A percentile compares a stretch with the other conserved stretches of the same genome.
Conservation (phyloP, 768 basidiomycete genomes). For the Xanthoconium purpureum region DNA sequence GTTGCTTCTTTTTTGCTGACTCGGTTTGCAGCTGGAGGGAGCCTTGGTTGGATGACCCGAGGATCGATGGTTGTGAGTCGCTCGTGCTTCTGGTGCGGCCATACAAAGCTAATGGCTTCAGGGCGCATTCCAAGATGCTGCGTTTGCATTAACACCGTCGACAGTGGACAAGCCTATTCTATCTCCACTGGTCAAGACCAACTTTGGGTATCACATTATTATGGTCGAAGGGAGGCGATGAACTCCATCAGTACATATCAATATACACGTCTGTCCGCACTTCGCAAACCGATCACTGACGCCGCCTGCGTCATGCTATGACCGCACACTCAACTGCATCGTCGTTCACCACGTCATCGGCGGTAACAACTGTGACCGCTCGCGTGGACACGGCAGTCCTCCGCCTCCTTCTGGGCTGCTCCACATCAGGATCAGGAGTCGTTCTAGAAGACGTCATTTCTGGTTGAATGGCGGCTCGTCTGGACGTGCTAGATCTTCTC, state of each 20-base stretch:
- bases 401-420: conserved; percentile 44
- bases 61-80: conserved; percentile 76
- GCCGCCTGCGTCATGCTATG: conserved; percentile 13
- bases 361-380: conserved; percentile 27
- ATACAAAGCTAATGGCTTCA: conserved; percentile 23
- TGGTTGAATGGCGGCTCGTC: conserved; percentile 42
- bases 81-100: background rate
- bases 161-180: conserved; percentile 73
- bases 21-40: conserved; percentile 63
- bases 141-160: conserved; percentile 76
- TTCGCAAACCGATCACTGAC: background rate
- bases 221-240: conserved; percentile 84
- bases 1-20: conserved; percentile 1
- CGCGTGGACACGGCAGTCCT: conserved; percentile 33
- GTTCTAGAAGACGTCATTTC: conserved; percentile 44
- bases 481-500: conserved; percentile 34
- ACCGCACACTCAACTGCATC: conserved; percentile 30
- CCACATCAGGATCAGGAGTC: conserved; percentile 71
- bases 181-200: conserved; percentile 77
- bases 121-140: conserved; percentile 83
- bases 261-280: conserved; percentile 16
- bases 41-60: conserved; percentile 82
- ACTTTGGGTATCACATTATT: conserved; percentile 85
- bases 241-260: conserved; percentile 18
- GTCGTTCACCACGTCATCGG: conserved; percentile 33